A percentile compares a stretch with the other conserved stretches of the same genome.
Conservation (phyloP, 202 grass and related monocot species). For the Zoysia matrella region DNA sequence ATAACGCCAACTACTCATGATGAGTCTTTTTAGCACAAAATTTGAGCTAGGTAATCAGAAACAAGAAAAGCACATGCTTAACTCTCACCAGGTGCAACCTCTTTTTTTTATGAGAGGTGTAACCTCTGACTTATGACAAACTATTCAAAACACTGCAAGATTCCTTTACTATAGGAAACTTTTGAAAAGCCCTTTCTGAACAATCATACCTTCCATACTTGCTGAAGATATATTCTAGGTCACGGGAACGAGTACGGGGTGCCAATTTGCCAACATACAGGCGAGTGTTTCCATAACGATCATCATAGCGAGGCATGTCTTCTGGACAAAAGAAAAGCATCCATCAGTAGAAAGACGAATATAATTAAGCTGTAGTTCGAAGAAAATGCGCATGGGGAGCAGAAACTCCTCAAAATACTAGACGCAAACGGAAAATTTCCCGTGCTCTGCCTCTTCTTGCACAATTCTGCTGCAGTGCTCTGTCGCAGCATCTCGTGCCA, state of each 20-base stretch:
- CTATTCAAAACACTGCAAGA: background rate
- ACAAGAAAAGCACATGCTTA: background rate
- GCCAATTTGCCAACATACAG: constrained; percentile 51
- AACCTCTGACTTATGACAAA: background rate
- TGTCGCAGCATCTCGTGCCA: background rate
- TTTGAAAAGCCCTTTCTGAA: background rate
- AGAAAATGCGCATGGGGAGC: background rate
- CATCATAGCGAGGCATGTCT: constrained; percentile 99
- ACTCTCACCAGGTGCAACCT: background rate
- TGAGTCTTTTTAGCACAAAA: background rate
- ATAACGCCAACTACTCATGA: background rate
- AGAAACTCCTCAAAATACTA: too few relatives aligned
- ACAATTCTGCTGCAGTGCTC: background rate
- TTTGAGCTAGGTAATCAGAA: background rate
- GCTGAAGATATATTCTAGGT: constrained; percentile 90
- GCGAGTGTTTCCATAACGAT: constrained; percentile 70
- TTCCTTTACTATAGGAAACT: background rate
- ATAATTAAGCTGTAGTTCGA: background rate
- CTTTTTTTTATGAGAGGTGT: too few relatives aligned
- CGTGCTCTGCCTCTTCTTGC: background rate
- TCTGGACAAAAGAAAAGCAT: constrained; percentile 47
- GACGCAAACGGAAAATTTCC: background rate
- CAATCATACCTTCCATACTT: constrained; percentile 88
- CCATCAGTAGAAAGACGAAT: constrained; percentile 1
- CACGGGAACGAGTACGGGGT: background rate